Evolutionary conservation across 1,284 basidiomycete genomes (phyloP), one percentile per base, ranked within the genome.

Genomic region (Vanrija humicola): DNA sequence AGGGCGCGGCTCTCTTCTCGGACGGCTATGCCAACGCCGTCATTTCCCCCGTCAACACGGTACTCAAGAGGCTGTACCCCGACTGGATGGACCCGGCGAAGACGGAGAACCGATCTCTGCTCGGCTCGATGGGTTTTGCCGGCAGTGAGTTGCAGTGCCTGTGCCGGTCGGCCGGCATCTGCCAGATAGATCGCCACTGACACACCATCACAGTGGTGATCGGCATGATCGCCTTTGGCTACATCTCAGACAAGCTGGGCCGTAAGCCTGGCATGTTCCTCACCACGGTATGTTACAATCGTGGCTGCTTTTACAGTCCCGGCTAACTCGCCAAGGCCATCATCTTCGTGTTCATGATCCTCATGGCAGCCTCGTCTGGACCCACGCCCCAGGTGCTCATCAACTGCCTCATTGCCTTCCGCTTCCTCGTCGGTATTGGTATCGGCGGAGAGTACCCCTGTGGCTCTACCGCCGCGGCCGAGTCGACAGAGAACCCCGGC

Each of bases 361-460:
- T 96, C 29, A 88, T 87, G 43, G 89, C 92, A 1, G 19, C 21
- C 18, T 52, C 59, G 8, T 21, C 55, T 1, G 55, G 55, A 14
- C 48, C 54, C 19, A 49, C 43, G 4, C 55, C 59, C 14, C 55
- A 58, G 89, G 89, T 51, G 12, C 78, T 90, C 68, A 79, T 94
- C 46, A 80, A 83, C 38, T 91, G 91, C 81, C 82, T 91, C 18
- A 83, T 80, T 49, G 88, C 87, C 6, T 92, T 87, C 77, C 86
- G 90, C 81, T 90, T 91, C 79, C 74, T 92, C 9, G 80, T 90
- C 51, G 90, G 89, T 48, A 79, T 72, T 34, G 89, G 89, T 38
- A 80, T 72, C 9, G 92, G 91, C 26, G 90, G 90, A 10, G 90
- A 94, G 72, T 95, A 96, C 64, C 91, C 91, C 6, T 89, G 87